Percentiles rank a stretch among this genome's conserved stretches.
phyloP scores from a whole-genome alignment of 2,329 filamentous ascomycete species.

The Nannizziopsis arthrosporioides region DNA sequence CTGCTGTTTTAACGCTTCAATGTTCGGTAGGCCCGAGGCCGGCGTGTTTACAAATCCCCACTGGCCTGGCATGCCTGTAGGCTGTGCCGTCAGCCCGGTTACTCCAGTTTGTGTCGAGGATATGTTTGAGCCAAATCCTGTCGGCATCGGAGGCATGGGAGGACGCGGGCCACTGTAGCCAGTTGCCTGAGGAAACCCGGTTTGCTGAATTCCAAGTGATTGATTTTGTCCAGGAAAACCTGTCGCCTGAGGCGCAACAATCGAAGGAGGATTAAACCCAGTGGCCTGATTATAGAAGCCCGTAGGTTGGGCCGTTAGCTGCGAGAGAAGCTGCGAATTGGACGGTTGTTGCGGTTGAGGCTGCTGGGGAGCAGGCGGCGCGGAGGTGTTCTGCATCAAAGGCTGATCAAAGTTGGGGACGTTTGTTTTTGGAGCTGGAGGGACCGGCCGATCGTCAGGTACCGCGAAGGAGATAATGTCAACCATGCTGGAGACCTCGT shows the following conservation, averaged over 20 bases:
- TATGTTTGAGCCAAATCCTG: slow-evolving; percentile 52
- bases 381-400: slow-evolving; percentile 37
- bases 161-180: slow-evolving; percentile 71
- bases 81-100: slow-evolving; percentile 70
- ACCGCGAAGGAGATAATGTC: slow-evolving; percentile 97
- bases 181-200: slow-evolving; percentile 61
- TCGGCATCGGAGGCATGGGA: slow-evolving; percentile 74
- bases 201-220: slow-evolving; percentile 53
- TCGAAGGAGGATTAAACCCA: slow-evolving; percentile 47
- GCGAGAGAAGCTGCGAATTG: slow-evolving; percentile 49
- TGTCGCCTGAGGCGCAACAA: slow-evolving; percentile 31
- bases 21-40: slow-evolving; percentile 77
- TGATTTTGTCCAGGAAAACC: slow-evolving; percentile 39
- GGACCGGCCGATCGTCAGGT: slow-evolving; percentile 52
- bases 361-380: slow-evolving; percentile 47
- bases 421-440: slow-evolving; percentile 48
- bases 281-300: slow-evolving; percentile 52
- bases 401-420: slow-evolving; percentile 58
- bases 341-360: slow-evolving; percentile 61
- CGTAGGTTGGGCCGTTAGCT: slow-evolving; percentile 44
- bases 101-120: slow-evolving; percentile 56
- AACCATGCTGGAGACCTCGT: slow-evolving; percentile 98
- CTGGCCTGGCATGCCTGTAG: slow-evolving; percentile 82
- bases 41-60: slow-evolving; percentile 98
- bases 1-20: slow-evolving; percentile 78